phyloP scores from a whole-genome alignment of 2,329 filamentous ascomycete species.

The Byssoonygena ceratinophila region DNA sequence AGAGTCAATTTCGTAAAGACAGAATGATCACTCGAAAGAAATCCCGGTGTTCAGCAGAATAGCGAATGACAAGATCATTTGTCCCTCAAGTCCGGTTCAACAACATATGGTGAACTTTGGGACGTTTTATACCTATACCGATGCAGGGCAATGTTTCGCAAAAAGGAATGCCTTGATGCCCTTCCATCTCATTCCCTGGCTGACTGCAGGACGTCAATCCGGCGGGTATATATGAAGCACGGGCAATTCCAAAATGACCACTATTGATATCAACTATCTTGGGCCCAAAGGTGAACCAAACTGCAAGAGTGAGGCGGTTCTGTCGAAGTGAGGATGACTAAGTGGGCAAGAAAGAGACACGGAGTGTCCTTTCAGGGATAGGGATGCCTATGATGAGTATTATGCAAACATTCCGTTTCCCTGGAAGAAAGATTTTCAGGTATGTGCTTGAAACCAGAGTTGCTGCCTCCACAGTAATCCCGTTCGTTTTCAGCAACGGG shows the following conservation, averaged over 20 bases:
- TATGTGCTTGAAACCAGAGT: conserved; percentile 2
- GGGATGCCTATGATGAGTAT: not conserved
- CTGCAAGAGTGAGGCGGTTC: conserved; percentile 10
- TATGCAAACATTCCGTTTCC: conserved; percentile 1
- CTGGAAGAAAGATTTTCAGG: not conserved
- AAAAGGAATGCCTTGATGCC: conserved; percentile 7
- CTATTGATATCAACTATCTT: conserved; percentile 2
- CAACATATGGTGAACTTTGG: conserved; percentile 1
- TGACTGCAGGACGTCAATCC: conserved; percentile 3
- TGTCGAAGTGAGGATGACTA: not conserved
- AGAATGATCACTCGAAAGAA: not conserved
- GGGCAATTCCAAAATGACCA: not conserved
- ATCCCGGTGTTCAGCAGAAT: not conserved
- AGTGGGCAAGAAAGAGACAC: not conserved
- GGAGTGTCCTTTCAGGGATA: not conserved
- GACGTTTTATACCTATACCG: conserved; percentile 10
- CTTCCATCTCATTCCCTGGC: conserved; percentile 6
- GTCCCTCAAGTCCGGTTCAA: not conserved
- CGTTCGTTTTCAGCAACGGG: conserved; percentile 12
- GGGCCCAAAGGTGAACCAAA: conserved; percentile 6
- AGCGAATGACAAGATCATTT: not conserved
- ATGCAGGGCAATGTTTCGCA: not conserved
- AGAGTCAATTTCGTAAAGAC: not conserved
- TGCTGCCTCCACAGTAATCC: not conserved
- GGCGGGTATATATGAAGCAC: conserved; percentile 5